Percentiles rank a stretch among this genome's conserved stretches.
phyloP scores from a whole-genome alignment of 768 basidiomycete species.

The Crepidotus variabilis region DNA sequence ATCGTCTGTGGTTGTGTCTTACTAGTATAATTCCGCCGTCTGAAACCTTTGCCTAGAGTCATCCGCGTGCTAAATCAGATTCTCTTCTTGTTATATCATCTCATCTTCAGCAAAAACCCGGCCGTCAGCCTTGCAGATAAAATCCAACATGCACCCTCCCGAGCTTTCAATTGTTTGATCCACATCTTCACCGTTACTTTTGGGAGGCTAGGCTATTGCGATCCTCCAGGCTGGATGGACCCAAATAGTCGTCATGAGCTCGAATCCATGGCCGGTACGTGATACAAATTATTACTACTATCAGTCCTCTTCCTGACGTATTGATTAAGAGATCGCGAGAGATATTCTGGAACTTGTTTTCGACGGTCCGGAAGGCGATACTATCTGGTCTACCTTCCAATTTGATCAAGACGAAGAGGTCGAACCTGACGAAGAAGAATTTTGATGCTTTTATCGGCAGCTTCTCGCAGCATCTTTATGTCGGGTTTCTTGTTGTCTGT shows the following conservation, averaged over 20 bases:
- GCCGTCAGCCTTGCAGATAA: slow-evolving; percentile 52
- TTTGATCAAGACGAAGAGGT: slow-evolving; percentile 36
- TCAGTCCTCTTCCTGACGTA: background rate
- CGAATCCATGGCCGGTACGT: slow-evolving; percentile 45
- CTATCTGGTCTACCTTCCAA: slow-evolving; percentile 60
- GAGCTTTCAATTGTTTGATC: slow-evolving; percentile 56
- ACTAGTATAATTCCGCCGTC: background rate
- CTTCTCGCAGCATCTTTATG: background rate
- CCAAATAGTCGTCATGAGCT: slow-evolving; percentile 34
- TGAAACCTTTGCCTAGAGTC: slow-evolving; percentile 30
- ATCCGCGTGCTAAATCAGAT: slow-evolving; percentile 50
- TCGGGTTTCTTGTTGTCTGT: background rate
- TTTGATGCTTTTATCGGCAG: slow-evolving; percentile 10
- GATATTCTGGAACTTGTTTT: slow-evolving; percentile 65
- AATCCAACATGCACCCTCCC: slow-evolving; percentile 50
- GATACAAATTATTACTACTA: background rate
- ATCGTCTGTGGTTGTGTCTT: slow-evolving; percentile 26
- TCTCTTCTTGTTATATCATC: slow-evolving; percentile 57
- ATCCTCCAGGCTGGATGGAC: slow-evolving; percentile 58
- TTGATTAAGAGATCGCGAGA: slow-evolving; percentile 48
- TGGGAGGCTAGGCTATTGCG: slow-evolving; percentile 70
- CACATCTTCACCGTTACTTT: slow-evolving; percentile 77
- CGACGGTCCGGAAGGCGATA: slow-evolving; percentile 68
- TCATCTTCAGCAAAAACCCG: slow-evolving; percentile 49
- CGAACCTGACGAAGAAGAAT: slow-evolving; percentile 54